Percentiles rank a stretch among this genome's conserved stretches.
phyloP scores from a whole-genome alignment of 2,329 filamentous ascomycete genomes.

The Aureobasidium pullulans region DNA sequence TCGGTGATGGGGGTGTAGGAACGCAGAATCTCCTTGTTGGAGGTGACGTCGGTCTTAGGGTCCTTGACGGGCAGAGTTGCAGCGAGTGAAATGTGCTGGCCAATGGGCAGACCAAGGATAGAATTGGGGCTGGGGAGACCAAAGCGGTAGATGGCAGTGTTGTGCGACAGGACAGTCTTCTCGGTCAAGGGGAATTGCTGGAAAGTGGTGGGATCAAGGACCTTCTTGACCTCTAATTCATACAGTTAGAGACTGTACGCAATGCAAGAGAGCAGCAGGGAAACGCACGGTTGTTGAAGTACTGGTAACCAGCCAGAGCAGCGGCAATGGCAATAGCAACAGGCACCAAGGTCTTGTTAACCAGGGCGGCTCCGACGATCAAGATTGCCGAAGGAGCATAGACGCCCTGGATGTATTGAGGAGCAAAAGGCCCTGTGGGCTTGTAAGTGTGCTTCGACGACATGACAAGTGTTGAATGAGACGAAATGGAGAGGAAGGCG shows the following conservation, averaged over 20 bases:
- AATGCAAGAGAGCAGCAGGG: not conserved
- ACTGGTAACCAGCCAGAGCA: slow-evolving; percentile 62
- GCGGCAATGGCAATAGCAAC: slow-evolving; percentile 63
- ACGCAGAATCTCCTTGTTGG: slow-evolving; percentile 74
- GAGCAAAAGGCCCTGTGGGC: slow-evolving; percentile 41
- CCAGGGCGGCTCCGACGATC: slow-evolving; percentile 65
- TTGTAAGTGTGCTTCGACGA: slow-evolving; percentile 18
- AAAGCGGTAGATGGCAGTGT: slow-evolving; percentile 99
- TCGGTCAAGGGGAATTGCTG: slow-evolving; percentile 89
- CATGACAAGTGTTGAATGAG: slow-evolving; percentile 6
- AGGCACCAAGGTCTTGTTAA: slow-evolving; percentile 70
- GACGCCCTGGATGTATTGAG: slow-evolving; percentile 67
- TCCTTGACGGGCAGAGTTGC: slow-evolving; percentile 66
- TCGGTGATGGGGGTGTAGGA: slow-evolving; percentile 90
- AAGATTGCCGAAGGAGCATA: slow-evolving; percentile 78
- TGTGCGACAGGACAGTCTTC: slow-evolving; percentile 94
- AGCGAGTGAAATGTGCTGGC: slow-evolving; percentile 96
- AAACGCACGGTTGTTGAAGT: slow-evolving; percentile 60
- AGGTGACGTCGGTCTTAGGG: slow-evolving; percentile 57
- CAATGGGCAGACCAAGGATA: slow-evolving; percentile 65
- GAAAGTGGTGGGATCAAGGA: slow-evolving; percentile 80
- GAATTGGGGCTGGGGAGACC: slow-evolving; percentile 66
- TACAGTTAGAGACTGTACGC: not conserved
- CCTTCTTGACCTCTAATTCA: slow-evolving; percentile 61
- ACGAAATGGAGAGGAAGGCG: not conserved